Evolutionary conservation across 1,139 yeast species (phyloP).

Genomic region (Yamadazyma spencermartinsiae): DNA sequence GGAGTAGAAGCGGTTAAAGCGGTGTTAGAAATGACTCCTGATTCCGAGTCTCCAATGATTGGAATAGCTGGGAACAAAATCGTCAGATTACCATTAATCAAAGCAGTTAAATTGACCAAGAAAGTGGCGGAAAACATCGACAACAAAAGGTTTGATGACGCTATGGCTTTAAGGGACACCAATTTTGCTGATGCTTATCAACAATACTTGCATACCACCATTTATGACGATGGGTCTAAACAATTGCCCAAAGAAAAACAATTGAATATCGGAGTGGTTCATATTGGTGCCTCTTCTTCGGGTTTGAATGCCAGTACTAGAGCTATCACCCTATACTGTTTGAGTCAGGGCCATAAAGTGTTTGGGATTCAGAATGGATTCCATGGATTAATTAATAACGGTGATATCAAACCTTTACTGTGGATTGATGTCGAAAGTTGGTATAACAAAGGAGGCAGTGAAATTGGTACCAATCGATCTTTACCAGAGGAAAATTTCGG

Average conservation of each 20-base stretch:
- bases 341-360: conserved; percentile 86
- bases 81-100: conserved; percentile 67
- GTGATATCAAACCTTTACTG: conserved; percentile 65
- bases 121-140: conserved; percentile 69
- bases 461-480: conserved; percentile 89
- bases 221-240: conserved; percentile 64
- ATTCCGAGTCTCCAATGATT: conserved; percentile 75
- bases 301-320: conserved; percentile 93
- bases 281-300: conserved; percentile 97
- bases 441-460: conserved; percentile 92
- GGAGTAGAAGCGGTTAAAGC: conserved; percentile 86
- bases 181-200: conserved; percentile 79
- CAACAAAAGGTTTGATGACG: conserved; percentile 58
- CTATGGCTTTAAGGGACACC: conserved; percentile 75
- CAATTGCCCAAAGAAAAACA: conserved; percentile 51
- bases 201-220: conserved; percentile 68
- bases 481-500: conserved; percentile 86
- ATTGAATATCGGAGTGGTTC: conserved; percentile 76
- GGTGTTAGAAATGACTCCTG: conserved; percentile 66
- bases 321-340: conserved; percentile 87
- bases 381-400: conserved; percentile 84
- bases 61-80: conserved; percentile 72
- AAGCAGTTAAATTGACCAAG: conserved; percentile 69
- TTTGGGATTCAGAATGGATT: conserved; percentile 91
- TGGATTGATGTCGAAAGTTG: conserved; percentile 92